Evolutionary conservation across 306 rosid species (phyloP).

Genomic region (Urtica urens): DNA sequence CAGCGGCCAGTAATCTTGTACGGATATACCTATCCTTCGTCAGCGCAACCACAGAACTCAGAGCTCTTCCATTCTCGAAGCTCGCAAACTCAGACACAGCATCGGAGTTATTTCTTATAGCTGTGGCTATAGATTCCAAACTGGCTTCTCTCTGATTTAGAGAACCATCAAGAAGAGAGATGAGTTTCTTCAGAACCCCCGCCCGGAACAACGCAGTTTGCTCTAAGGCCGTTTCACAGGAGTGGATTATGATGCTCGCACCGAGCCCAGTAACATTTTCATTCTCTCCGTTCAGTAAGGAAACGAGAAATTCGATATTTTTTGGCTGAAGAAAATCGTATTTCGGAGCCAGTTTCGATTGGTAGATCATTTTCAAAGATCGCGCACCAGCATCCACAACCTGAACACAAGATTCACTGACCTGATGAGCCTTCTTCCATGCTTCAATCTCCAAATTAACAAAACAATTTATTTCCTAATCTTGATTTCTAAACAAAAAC

Average conservation of each 20-base stretch:
- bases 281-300: slow-evolving; percentile 58
- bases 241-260: slow-evolving; percentile 77
- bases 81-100: slow-evolving; percentile 59
- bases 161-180: slow-evolving; percentile 70
- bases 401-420: slow-evolving; percentile 25
- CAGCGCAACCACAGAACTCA: slow-evolving; percentile 58
- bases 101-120: slow-evolving; percentile 49
- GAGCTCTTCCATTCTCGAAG: slow-evolving; percentile 44
- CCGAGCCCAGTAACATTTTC: slow-evolving; percentile 84
- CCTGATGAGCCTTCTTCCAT: too few species aligned
- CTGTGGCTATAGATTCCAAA: slow-evolving; percentile 69
- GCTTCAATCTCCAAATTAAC: neutral
- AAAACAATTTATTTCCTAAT: too few species aligned
- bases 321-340: slow-evolving; percentile 48
- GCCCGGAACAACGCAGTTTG: slow-evolving; percentile 49
- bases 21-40: slow-evolving; percentile 62
- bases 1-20: slow-evolving; percentile 72
- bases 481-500: too few species aligned
- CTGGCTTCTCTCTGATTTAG: slow-evolving; percentile 77
- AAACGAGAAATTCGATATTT: slow-evolving; percentile 63
- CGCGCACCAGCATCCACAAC: slow-evolving; percentile 90
- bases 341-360: slow-evolving; percentile 84
- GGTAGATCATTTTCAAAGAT: slow-evolving; percentile 79
- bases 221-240: slow-evolving; percentile 53
- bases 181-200: slow-evolving; percentile 59